Conservation (phyloP, 169 alveolate species). For the Cryptosporidium viatorum region DNA sequence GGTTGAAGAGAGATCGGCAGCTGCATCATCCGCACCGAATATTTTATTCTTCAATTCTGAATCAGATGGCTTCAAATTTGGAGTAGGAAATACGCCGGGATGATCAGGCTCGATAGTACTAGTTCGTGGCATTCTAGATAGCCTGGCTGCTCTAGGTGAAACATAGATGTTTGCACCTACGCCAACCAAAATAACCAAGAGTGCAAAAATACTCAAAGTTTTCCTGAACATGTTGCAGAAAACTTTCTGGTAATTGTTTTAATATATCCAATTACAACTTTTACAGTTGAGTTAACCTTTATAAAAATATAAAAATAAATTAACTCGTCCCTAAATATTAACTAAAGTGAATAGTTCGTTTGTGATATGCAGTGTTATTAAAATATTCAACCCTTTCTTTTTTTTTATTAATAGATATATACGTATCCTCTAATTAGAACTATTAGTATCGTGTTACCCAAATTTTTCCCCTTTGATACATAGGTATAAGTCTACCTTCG, state of each 20-base stretch:
- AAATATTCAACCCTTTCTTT: slow-evolving; percentile 4
- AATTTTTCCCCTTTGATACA: slow-evolving; percentile 1
- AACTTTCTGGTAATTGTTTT: background rate
- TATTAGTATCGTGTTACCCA: slow-evolving; percentile 35
- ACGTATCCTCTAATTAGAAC: slow-evolving; percentile 73
- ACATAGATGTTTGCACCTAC: background rate
- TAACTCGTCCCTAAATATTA: slow-evolving; percentile 28
- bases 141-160: slow-evolving; percentile 54
- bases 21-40: background rate
- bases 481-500: slow-evolving; percentile 33
- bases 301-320: slow-evolving; percentile 11
- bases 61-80: slow-evolving; percentile 60
- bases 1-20: background rate
- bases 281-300: slow-evolving; percentile 5
- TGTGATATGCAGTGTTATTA: background rate
- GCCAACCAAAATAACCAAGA: background rate
- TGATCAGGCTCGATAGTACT: slow-evolving; percentile 4
- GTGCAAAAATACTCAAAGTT: slow-evolving; percentile 17
- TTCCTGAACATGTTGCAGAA: slow-evolving; percentile 4
- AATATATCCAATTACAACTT: background rate
- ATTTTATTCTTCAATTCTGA: background rate
- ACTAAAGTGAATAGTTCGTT: background rate
- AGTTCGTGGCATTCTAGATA: background rate
- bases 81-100: slow-evolving; percentile 36
- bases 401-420: slow-evolving; percentile 39